phyloP scores from a whole-genome alignment of 2,329 filamentous ascomycete species.

The Mycosphaerella sp. region DNA sequence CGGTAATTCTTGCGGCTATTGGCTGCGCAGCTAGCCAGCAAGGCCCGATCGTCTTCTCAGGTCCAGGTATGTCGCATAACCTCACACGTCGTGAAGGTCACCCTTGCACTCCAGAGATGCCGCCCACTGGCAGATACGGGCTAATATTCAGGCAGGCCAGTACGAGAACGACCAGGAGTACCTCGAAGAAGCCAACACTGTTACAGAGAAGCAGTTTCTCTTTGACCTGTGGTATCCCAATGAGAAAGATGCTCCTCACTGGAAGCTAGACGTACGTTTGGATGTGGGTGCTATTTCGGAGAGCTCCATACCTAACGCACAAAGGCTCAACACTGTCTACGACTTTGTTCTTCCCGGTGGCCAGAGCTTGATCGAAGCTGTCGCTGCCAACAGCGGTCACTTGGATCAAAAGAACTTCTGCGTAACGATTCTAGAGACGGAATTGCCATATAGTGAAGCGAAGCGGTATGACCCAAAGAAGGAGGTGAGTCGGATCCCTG shows the following conservation, averaged over 20 bases:
- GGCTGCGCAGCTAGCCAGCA: constrained; percentile 1
- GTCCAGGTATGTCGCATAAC: not conserved
- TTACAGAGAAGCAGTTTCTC: constrained; percentile 4
- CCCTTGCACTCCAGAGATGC: too few species aligned
- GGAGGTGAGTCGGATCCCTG: not conserved
- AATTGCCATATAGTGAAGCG: not conserved
- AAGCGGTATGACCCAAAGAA: not conserved
- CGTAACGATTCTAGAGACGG: constrained; percentile 13
- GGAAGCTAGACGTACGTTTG: constrained; percentile 7
- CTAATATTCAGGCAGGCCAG: not conserved
- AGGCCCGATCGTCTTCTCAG: not conserved
- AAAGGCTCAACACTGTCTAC: constrained; percentile 11
- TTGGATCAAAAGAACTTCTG: constrained; percentile 12
- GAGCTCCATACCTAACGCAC: constrained; percentile 7
- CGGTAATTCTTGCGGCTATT: not conserved
- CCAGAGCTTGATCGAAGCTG: constrained; percentile 5
- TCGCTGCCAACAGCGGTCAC: constrained; percentile 7
- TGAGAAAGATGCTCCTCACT: constrained; percentile 8
- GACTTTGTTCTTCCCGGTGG: constrained; percentile 6
- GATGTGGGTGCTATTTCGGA: constrained; percentile 4
- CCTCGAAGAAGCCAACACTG: not conserved
- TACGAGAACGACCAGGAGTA: not conserved
- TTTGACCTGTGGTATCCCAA: constrained; percentile 12
- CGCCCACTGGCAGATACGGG: too few species aligned
- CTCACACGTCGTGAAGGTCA: too few species aligned